Evolutionary conservation across 257 asterid genomes (phyloP).

Genomic region (Scutellaria barbata): DNA sequence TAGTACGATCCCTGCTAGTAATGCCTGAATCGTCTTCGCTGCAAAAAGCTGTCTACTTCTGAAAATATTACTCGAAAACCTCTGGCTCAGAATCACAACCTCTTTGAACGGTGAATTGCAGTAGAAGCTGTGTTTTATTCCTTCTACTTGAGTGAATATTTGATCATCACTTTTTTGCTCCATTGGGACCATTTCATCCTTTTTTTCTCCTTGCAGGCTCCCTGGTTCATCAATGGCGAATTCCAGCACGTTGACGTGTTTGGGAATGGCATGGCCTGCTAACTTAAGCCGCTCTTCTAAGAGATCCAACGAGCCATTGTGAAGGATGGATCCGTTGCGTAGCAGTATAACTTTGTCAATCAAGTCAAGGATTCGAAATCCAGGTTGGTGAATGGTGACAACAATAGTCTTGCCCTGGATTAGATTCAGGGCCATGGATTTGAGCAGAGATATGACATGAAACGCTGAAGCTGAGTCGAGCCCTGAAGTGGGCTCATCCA

Average conservation of each 20-base stretch:
- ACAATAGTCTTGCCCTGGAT: constrained; percentile 55
- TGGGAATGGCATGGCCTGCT: constrained; percentile 62
- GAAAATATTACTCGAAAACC: constrained; percentile 65
- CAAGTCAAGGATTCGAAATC: constrained; percentile 69
- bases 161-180: neutral
- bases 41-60: constrained; percentile 67
- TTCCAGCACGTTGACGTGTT: constrained; percentile 70
- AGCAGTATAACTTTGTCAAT: constrained; percentile 64
- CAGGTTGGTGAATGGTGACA: constrained; percentile 83
- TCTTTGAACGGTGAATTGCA: constrained; percentile 55
- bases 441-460: constrained; percentile 56
- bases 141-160: constrained; percentile 15
- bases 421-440: constrained; percentile 60
- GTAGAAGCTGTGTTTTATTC: constrained; percentile 33
- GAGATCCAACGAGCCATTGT: constrained; percentile 56
- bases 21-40: constrained; percentile 61
- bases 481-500: constrained; percentile 89
- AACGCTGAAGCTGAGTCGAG: constrained; percentile 84
- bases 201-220: constrained; percentile 44
- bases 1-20: constrained; percentile 62
- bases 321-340: constrained; percentile 62
- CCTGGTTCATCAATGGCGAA: constrained; percentile 65
- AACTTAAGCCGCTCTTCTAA: constrained; percentile 58
- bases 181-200: neutral
- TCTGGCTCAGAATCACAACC: constrained; percentile 54